A percentile compares a stretch with the other conserved stretches of the same genome.
phyloP scores from a whole-genome alignment of 176 grass and related monocot species.

The Aegilops longissima region DNA sequence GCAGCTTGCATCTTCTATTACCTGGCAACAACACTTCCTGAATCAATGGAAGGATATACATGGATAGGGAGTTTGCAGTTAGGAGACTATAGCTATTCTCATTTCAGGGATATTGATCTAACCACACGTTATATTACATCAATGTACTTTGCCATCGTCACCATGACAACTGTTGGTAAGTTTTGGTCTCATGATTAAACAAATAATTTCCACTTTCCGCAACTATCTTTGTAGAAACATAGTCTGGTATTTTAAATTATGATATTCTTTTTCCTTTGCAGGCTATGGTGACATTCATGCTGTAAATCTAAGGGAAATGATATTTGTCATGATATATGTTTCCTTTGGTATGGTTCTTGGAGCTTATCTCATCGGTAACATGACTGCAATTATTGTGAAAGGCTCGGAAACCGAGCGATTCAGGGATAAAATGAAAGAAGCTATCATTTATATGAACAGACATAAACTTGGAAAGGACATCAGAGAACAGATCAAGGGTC shows the following conservation, averaged over 20 bases:
- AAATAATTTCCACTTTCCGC: background rate
- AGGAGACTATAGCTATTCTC: conserved; percentile 68
- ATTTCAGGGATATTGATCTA: conserved; percentile 94
- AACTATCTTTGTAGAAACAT: background rate
- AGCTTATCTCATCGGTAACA: conserved; percentile 98
- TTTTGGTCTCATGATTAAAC: background rate
- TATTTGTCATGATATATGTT: conserved; percentile 99
- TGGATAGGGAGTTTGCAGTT: conserved; percentile 92
- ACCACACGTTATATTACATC: conserved; percentile 80
- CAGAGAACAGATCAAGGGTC: conserved; percentile 89
- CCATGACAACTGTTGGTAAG: conserved; percentile 97
- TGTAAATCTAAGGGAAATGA: conserved; percentile 91
- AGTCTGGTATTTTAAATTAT: background rate
- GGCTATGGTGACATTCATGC: conserved; percentile 98
- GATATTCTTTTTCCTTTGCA: conserved; percentile 31
- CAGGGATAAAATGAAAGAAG: conserved; percentile 97
- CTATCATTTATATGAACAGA: conserved; percentile 93
- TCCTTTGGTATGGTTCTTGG: conserved; percentile 99
- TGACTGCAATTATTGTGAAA: conserved; percentile 97
- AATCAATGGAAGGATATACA: conserved; percentile 81
- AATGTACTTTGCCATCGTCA: conserved; percentile 96
- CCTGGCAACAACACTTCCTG: conserved; percentile 86
- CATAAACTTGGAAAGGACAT: conserved; percentile 86
- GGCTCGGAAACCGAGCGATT: conserved; percentile 86
- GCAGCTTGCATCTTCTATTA: conserved; percentile 98